Percentiles rank a stretch among this genome's conserved stretches.
Evolutionary conservation across 108 stramenopile species (phyloP).

Genomic region (Thalassiosira profunda): DNA sequence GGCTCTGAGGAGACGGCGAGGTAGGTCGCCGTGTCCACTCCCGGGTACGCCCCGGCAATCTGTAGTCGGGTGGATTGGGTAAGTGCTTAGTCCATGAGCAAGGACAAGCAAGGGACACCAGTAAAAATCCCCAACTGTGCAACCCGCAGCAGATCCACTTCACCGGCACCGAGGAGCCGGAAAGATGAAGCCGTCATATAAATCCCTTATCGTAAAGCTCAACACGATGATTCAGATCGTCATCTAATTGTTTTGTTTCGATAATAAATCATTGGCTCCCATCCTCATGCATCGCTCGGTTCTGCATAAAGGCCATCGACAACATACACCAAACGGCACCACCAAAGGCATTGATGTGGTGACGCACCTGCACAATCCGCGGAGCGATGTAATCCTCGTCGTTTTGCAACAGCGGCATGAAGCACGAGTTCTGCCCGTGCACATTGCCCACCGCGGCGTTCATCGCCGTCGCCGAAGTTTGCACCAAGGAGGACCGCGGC

Average conservation of each 20-base stretch:
- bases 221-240: conserved; percentile 47
- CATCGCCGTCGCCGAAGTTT: conserved; percentile 26
- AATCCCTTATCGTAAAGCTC: conserved; percentile 58
- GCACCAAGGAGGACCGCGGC: not conserved
- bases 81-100: not conserved
- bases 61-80: conserved; percentile 8
- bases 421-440: conserved; percentile 83
- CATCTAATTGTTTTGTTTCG: conserved; percentile 49
- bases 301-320: not conserved
- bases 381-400: conserved; percentile 88
- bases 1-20: conserved; percentile 71
- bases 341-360: not conserved
- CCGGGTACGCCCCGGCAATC: conserved; percentile 92
- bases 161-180: not conserved
- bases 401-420: conserved; percentile 81
- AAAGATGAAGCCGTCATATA: conserved; percentile 44
- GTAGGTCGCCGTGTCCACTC: conserved; percentile 68
- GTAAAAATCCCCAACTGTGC: no score
- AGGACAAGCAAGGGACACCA: not conserved
- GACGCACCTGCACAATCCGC: conserved; percentile 80
- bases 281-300: not conserved
- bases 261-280: conserved; percentile 46
- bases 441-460: conserved; percentile 20
- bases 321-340: not conserved
- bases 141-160: no score